A percentile compares a stretch with the other conserved stretches of the same genome.
Evolutionary conservation across 176 grass and related monocot species (phyloP).

Genomic region (Zoysia pacifica): DNA sequence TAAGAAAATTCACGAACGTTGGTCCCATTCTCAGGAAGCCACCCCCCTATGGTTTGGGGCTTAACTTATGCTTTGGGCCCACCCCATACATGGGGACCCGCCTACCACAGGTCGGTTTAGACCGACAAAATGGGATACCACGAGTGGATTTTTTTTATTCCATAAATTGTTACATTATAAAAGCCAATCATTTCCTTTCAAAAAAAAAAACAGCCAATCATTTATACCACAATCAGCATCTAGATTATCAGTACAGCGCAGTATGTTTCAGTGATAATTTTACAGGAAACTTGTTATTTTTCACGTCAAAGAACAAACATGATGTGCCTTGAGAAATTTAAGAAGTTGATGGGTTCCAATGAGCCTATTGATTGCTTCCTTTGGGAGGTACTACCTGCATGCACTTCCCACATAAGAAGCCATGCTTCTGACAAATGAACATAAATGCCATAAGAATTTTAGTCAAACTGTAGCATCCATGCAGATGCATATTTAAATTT

Average conservation of each 20-base stretch:
- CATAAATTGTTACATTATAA: too few species aligned
- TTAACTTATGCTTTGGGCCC: too few species aligned
- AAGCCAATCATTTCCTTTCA: too few species aligned
- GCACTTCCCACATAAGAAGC: not conserved
- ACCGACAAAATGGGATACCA: too few species aligned
- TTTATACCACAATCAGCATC: not conserved
- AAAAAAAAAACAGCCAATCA: not conserved
- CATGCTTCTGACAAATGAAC: not conserved
- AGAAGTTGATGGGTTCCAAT: not conserved
- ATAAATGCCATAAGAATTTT: constrained; percentile 17
- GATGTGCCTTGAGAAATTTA: not conserved
- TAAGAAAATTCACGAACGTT: too few species aligned
- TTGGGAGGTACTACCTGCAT: not conserved
- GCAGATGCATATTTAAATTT: not conserved
- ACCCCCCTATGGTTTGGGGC: too few species aligned
- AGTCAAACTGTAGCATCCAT: not conserved
- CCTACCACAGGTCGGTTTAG: too few species aligned
- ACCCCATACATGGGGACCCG: too few species aligned
- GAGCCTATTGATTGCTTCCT: constrained; percentile 11
- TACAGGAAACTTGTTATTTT: not conserved
- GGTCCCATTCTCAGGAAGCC: too few species aligned
- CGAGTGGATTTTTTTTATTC: too few species aligned
- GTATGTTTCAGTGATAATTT: not conserved
- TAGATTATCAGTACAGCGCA: constrained; percentile 8
- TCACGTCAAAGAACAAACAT: not conserved